Evolutionary conservation across 371 early-diverging fungal genomes (phyloP), one percentile per base, ranked within the genome.

Genomic region (Cokeromyces recurvatus): DNA sequence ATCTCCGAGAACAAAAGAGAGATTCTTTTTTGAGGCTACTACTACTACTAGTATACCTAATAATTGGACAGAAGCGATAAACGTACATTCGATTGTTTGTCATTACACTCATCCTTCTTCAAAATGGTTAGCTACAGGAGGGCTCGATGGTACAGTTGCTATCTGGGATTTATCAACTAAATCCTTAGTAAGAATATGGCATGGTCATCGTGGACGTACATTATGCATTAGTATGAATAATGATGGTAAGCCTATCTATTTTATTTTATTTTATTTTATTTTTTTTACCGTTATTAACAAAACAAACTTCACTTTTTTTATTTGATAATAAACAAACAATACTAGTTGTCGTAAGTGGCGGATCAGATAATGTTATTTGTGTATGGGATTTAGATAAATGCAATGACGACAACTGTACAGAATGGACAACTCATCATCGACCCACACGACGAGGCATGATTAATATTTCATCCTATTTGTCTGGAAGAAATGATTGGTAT

Each of bases 161-260:
- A 60, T 81, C 1, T 77, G 81, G 78, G 66, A 81, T 51, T 41
- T 67, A 22, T 46, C 42, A 2, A 54, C 67, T 15, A 48, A 53
- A 24, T 32, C 54, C 2, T 38, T 68, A 14, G 59, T 68, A 0
- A 53, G 69, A 2, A 48, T 61, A 32, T 81, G 81, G 81, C 59
- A 71, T 5, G 77, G 69, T 2, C 71, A 74, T 31, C 68, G 79
- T 7, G 76, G 79, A 1, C 55, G 79, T n/a, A 79, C 77, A 0
- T 56, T 81, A 3, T 78, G 78, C 41, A 70, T 81, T 16, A 66
- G 64, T 6, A 77, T 81, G 76, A 77, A 77, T 57, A 60, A 69
- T 12, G 51, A 69, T 47, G 67, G 75, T 69, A 67, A 34, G n/a
- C n/a, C n/a, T n/a, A n/a, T n/a, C n/a, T n/a, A n/a, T n/a, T n/a